These are phyloP conservation scores for Nakaseomyces uthaithaninus DNA, from an alignment of 1,139 yeast genomes.

Conservation along the genomic window DNA sequence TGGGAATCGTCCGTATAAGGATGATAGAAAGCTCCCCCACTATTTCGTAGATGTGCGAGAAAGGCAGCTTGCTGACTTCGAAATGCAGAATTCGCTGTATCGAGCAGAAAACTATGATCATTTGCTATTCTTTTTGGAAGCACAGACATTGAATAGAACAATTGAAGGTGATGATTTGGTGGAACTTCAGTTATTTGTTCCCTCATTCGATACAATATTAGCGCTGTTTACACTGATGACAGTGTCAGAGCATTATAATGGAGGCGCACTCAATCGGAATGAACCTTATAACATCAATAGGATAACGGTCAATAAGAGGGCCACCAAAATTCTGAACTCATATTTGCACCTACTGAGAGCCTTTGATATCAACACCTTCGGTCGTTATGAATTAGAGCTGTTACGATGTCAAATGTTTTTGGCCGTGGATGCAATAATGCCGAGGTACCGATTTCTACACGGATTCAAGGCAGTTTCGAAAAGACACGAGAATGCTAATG, in stretches of 20 bases:
- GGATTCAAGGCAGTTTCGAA: constrained; percentile 10
- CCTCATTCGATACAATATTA: constrained; percentile 26
- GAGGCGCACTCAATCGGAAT: constrained; percentile 14
- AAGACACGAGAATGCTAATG: constrained; percentile 8
- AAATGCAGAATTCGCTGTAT: constrained; percentile 25
- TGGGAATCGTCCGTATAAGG: constrained; percentile 1
- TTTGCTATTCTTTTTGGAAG: constrained; percentile 22
- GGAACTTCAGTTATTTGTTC: constrained; percentile 13
- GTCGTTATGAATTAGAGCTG: constrained; percentile 21
- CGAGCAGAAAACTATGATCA: constrained; percentile 26
- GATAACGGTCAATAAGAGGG: constrained; percentile 17
- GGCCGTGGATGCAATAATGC: constrained; percentile 19
- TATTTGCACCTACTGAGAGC: constrained; percentile 15
- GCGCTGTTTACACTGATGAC: constrained; percentile 26
- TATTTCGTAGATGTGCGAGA: constrained; percentile 26
- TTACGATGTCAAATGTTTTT: constrained; percentile 29
- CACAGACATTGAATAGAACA: constrained; percentile 11
- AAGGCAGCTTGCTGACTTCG: constrained; percentile 19
- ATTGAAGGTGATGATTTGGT: constrained; percentile 3
- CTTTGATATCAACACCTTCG: constrained; percentile 16
- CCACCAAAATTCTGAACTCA: constrained; percentile 18
- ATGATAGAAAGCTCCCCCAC: constrained; percentile 12
- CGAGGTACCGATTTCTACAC: constrained; percentile 7
- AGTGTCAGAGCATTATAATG: constrained; percentile 20
- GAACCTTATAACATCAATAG: constrained; percentile 26